A percentile compares a stretch with the other conserved stretches of the same genome.
These are phyloP conservation scores for Neurospora tetraspora DNA, from an alignment of 495 filamentous ascomycete genomes.

Conservation along the genomic window DNA sequence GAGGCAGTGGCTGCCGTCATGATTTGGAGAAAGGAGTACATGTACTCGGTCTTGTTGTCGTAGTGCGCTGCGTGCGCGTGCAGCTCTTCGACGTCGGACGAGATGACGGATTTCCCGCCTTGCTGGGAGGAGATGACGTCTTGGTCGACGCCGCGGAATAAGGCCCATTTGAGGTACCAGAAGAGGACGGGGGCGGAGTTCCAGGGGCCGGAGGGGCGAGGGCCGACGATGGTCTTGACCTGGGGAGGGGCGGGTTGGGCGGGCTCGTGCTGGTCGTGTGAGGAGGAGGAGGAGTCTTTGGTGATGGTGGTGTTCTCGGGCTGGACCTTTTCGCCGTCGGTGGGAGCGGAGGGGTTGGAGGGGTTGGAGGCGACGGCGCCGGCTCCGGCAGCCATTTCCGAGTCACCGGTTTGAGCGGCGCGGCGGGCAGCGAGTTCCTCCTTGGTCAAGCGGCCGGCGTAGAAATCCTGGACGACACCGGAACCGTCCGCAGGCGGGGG, in stretches of 20 bases:
- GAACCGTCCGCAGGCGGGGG: conserved; percentile 25
- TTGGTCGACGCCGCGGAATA: conserved; percentile 51
- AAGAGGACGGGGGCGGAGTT: conserved; percentile 30
- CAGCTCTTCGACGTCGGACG: conserved; percentile 44
- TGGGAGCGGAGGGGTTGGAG: not conserved
- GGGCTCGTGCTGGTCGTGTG: not conserved
- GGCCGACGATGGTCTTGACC: conserved; percentile 21
- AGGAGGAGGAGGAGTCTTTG: not conserved
- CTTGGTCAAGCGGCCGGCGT: conserved; percentile 37
- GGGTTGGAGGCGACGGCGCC: not conserved
- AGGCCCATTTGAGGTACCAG: conserved; percentile 33
- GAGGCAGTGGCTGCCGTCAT: conserved; percentile 63
- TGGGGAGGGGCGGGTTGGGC: not conserved
- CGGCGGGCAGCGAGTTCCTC: conserved; percentile 36
- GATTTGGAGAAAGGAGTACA: conserved; percentile 64
- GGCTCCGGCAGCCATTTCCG: not conserved
- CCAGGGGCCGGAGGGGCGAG: conserved; percentile 27
- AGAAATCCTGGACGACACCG: conserved; percentile 42
- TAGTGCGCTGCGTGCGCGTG: conserved; percentile 55
- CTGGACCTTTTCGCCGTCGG: not conserved
- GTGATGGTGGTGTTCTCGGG: not conserved
- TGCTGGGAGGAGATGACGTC: conserved; percentile 44
- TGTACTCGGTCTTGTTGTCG: conserved; percentile 67
- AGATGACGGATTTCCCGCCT: conserved; percentile 8
- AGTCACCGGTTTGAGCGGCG: conserved; percentile 12